phyloP scores from a whole-genome alignment of 1,284 basidiomycete species.

The Malassezia cuniculi region DNA sequence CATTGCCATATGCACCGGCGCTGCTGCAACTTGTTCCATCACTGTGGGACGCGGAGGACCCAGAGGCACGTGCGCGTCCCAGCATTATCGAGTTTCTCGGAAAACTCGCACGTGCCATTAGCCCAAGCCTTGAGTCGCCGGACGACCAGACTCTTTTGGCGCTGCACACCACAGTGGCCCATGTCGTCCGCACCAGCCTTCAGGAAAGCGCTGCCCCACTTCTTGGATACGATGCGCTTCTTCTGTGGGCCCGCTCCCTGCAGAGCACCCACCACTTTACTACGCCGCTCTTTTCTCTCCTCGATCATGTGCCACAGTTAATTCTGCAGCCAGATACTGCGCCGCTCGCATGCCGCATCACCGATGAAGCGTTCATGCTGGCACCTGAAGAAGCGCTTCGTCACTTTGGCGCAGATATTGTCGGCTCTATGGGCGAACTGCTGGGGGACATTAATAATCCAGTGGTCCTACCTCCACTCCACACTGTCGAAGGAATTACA shows the following conservation, averaged over 20 bases:
- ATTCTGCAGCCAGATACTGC: constrained; percentile 34
- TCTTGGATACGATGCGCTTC: constrained; percentile 36
- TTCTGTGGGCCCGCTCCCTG: constrained; percentile 36
- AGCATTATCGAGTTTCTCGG: constrained; percentile 36
- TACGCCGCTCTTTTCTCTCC: constrained; percentile 26
- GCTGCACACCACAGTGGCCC: constrained; percentile 31
- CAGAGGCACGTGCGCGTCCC: constrained; percentile 30
- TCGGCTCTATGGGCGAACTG: constrained; percentile 22
- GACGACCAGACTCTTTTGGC: constrained; percentile 16
- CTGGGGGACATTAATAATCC: constrained; percentile 30
- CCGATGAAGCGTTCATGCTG: constrained; percentile 32
- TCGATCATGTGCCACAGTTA: constrained; percentile 21
- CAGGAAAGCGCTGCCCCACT: constrained; percentile 21
- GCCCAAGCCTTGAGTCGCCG: constrained; percentile 18
- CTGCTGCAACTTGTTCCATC: constrained; percentile 31
- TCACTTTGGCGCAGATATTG: constrained; percentile 22
- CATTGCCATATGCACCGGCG: constrained; percentile 26
- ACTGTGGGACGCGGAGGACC: constrained; percentile 37
- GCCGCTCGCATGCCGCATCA: constrained; percentile 31
- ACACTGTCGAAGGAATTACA: constrained; percentile 26
- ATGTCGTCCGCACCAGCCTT: constrained; percentile 30
- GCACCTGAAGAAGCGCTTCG: constrained; percentile 27
- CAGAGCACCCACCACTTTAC: constrained; percentile 31
- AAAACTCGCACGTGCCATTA: constrained; percentile 32
- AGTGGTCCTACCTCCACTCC: constrained; percentile 28